Conservation (phyloP, 371 early-diverging fungal species). For the Batkoa obscura region DNA sequence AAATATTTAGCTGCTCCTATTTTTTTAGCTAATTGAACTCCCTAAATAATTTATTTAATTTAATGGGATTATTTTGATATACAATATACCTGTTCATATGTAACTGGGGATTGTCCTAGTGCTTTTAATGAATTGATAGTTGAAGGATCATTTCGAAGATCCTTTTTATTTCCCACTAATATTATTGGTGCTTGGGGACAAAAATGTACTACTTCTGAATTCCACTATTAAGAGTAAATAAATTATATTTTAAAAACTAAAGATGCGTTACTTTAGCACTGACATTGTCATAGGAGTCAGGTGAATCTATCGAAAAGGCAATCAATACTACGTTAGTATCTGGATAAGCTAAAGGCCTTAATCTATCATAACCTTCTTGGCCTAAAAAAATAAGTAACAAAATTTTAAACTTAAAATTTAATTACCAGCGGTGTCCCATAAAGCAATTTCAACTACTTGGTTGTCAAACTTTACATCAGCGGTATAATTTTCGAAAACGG, state of each 20-base stretch:
- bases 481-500: slow-evolving; percentile 43
- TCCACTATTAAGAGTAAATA: slow-evolving; percentile 27
- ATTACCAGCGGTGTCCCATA: slow-evolving; percentile 61
- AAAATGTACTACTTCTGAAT: slow-evolving; percentile 48
- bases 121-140: slow-evolving; percentile 17
- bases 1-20: slow-evolving; percentile 56
- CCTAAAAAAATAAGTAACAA: slow-evolving; percentile 24
- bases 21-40: slow-evolving; percentile 31
- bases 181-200: slow-evolving; percentile 46
- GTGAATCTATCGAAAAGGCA: slow-evolving; percentile 57
- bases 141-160: slow-evolving; percentile 34
- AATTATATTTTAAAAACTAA: no score
- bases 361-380: slow-evolving; percentile 59
- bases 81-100: background rate
- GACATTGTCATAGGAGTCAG: slow-evolving; percentile 66
- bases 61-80: background rate
- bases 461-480: slow-evolving; percentile 24
- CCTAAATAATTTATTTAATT: slow-evolving; percentile 12
- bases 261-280: slow-evolving; percentile 25
- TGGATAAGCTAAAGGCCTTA: slow-evolving; percentile 75
- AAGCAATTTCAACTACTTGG: slow-evolving; percentile 25
- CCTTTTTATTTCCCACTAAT: slow-evolving; percentile 55
- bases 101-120: slow-evolving; percentile 6
- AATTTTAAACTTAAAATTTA: slow-evolving; percentile 25
- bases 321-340: slow-evolving; percentile 77